Base-by-base conservation (phyloP, 257 asterid genomes). In the Solanum lignicaule region DNA sequence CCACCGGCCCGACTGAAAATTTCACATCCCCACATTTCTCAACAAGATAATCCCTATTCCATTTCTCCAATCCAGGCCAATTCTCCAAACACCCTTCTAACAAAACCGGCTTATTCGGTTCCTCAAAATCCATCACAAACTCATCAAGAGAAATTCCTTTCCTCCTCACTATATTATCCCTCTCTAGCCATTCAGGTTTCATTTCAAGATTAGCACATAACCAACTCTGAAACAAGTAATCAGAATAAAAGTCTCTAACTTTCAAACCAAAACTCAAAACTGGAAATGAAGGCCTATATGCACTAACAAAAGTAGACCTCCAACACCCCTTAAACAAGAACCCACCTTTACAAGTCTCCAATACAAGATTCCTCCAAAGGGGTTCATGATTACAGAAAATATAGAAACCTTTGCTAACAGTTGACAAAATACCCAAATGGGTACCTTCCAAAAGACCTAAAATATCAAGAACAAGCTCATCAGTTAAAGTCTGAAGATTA, bases 181-280 rank as follows among this genome's bases (percentile, higher is more conserved):
- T 95, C 88, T 94, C 93, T 48, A 97, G 89, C 99, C 99, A 97
- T 87, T 95, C 98, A 25, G 92, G 90, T 88, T 95, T 97, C 99
- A 97, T 97, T 91, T 95, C 99, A 88, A 97, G 98, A 91, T 97
- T 97, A 72, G 99, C 99, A 90, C 99, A 97, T 29, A 97, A 92
- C 99, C 99, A 97, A 72, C 99, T 95, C 90, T 97, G 99, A 86
- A 97, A 97, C 94, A 97, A 90, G 89, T 95, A 97, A 92, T 97
- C 99, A 87, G 99, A 97, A 88, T 95, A 97, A 58, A 97, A 97
- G 89, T 96, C 94, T 90, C 95, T 89, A 90, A 97, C 93, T 90
- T 85, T 91, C 91, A 95, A 84, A 29, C 93, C 88, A 48, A 90
- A 89, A 87, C 89, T 88, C 38, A 76, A 73, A 86, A 88, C 86